Conservation (phyloP, 1,139 yeast species). For the Suhomyces anneliseae region DNA sequence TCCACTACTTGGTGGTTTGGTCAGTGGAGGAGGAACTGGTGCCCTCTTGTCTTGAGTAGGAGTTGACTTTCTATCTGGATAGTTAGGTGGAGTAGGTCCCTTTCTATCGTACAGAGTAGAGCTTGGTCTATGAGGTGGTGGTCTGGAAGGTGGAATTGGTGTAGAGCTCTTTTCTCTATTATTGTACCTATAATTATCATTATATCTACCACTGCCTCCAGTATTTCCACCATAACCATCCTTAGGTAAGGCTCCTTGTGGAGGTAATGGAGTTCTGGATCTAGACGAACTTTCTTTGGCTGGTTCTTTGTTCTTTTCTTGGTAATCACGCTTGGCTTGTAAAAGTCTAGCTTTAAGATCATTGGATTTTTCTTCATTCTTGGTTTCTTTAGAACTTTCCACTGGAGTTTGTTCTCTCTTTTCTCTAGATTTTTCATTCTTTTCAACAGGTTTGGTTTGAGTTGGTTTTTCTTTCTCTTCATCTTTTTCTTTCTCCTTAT, state of each 20-base stretch:
- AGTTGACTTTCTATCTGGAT: slow-evolving; percentile 1
- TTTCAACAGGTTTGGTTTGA: background rate
- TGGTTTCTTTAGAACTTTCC: background rate
- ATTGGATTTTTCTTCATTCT: slow-evolving; percentile 7
- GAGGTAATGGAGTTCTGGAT: slow-evolving; percentile 14
- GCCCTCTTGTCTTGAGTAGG: background rate
- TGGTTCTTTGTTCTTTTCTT: slow-evolving; percentile 12
- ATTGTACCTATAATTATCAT: slow-evolving; percentile 3
- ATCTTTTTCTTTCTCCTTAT: background rate
- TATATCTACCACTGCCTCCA: slow-evolving; percentile 1
- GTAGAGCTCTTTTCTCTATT: slow-evolving; percentile 3
- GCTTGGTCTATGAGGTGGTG: slow-evolving; percentile 1
- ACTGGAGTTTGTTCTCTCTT: background rate
- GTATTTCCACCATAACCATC: slow-evolving; percentile 3
- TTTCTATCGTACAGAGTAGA: slow-evolving; percentile 6
- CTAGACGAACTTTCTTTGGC: slow-evolving; percentile 1
- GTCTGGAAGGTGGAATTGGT: background rate
- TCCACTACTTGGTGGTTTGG: slow-evolving; percentile 3
- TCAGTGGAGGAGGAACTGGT: slow-evolving; percentile 6
- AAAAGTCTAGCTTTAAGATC: slow-evolving; percentile 22
- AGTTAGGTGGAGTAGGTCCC: slow-evolving; percentile 4
- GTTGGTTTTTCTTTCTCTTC: slow-evolving; percentile 1
- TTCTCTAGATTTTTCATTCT: background rate
- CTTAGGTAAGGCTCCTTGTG: slow-evolving; percentile 9
- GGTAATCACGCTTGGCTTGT: slow-evolving; percentile 28